Evolutionary conservation across 2,329 filamentous ascomycete genomes (phyloP).

Genomic region (Apiospora koreana): DNA sequence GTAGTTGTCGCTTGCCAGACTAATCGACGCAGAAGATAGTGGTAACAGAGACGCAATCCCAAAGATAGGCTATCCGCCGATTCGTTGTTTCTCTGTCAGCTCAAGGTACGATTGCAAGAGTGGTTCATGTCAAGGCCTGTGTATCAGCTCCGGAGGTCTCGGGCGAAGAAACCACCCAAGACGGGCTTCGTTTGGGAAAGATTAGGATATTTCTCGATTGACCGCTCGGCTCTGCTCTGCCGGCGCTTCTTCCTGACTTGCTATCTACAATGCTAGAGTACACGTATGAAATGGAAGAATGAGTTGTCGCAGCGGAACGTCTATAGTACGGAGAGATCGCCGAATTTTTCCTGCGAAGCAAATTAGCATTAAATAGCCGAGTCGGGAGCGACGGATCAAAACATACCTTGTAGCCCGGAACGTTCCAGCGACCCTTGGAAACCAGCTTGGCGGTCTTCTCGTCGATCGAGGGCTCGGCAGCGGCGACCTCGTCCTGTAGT

Average conservation of each 20-base stretch:
- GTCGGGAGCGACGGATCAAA: not conserved
- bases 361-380: constrained; percentile 33
- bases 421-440: constrained; percentile 96
- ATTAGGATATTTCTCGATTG: constrained; percentile 14
- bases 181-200: not conserved
- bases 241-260: constrained; percentile 21
- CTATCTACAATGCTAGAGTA: constrained; percentile 74
- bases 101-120: not conserved
- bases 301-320: constrained; percentile 34
- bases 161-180: not conserved
- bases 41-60: not conserved
- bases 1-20: not conserved
- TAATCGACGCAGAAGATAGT: not conserved
- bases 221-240: constrained; percentile 10
- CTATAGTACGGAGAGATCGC: constrained; percentile 94
- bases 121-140: not conserved
- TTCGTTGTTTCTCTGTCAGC: not conserved
- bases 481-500: constrained; percentile 84
- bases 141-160: not conserved
- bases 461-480: constrained; percentile 94
- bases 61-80: not conserved
- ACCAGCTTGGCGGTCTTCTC: constrained; percentile 94
- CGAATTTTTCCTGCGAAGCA: constrained; percentile 86
- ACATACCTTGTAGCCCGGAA: constrained; percentile 97
- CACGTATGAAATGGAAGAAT: constrained; percentile 55